phyloP scores from a whole-genome alignment of 176 grass and related monocot species.

The Thalia dealbata region DNA sequence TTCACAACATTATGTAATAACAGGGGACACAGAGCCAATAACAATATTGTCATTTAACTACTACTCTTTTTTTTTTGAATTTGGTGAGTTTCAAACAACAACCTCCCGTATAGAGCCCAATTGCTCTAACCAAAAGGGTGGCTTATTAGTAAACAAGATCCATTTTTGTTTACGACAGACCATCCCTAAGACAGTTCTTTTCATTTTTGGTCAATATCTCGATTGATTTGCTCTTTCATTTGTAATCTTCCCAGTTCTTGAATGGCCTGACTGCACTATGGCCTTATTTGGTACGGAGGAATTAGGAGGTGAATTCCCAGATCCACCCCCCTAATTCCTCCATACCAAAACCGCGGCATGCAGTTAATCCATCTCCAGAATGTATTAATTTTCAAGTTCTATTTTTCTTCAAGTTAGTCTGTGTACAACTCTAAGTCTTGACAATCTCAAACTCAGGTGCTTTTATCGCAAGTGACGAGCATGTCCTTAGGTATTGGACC shows the following conservation, averaged over 20 bases:
- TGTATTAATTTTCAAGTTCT: too few species aligned
- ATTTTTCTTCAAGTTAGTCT: not conserved
- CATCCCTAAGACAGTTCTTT: not conserved
- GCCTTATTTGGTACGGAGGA: too few species aligned
- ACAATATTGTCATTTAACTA: not conserved
- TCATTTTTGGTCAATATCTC: not conserved
- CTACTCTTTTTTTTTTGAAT: too few species aligned
- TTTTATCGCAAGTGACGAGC: constrained; percentile 15
- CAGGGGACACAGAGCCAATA: not conserved
- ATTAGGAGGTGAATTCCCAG: too few species aligned
- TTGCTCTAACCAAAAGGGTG: too few species aligned
- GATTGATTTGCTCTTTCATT: not conserved
- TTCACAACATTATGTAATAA: not conserved
- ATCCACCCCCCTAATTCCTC: too few species aligned
- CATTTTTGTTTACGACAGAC: not conserved
- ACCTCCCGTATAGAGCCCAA: too few species aligned
- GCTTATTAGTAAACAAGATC: not conserved
- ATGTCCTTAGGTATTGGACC: constrained; percentile 7
- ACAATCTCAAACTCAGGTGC: constrained; percentile 6
- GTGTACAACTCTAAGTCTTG: not conserved
- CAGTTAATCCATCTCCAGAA: not conserved
- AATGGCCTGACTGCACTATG: not conserved
- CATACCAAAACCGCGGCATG: too few species aligned
- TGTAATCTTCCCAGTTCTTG: not conserved
- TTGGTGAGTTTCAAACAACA: too few species aligned